Conservation (phyloP, 495 filamentous ascomycete genomes). For the Cercophora scortea region DNA sequence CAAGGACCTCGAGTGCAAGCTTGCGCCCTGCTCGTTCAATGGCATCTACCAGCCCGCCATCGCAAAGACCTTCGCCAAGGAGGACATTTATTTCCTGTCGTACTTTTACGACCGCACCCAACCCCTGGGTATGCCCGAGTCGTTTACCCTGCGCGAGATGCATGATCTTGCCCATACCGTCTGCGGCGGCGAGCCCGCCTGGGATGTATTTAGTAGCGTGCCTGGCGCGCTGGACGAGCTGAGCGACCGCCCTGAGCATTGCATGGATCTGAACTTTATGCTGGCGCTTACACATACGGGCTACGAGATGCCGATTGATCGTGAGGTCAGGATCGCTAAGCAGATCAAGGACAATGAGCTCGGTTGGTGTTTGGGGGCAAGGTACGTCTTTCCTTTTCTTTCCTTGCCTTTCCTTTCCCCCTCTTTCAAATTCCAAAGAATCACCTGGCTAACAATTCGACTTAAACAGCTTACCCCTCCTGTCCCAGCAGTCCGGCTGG, state of each 20-base stretch:
- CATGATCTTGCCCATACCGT: slow-evolving; percentile 76
- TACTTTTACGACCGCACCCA: slow-evolving; percentile 95
- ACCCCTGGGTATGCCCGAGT: slow-evolving; percentile 90
- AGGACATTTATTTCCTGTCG: slow-evolving; percentile 93
- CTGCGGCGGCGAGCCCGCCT: slow-evolving; percentile 67
- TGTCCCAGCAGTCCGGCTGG: slow-evolving; percentile 40
- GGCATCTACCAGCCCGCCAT: slow-evolving; percentile 91
- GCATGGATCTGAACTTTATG: slow-evolving; percentile 95
- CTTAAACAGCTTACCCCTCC: slow-evolving; percentile 33
- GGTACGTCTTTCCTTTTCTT: slow-evolving; percentile 47
- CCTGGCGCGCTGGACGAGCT: slow-evolving; percentile 70
- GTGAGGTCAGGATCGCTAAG: slow-evolving; percentile 96
- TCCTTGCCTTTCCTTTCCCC: background rate
- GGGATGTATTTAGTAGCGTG: slow-evolving; percentile 70
- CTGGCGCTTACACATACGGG: slow-evolving; percentile 84
- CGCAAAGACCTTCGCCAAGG: slow-evolving; percentile 81
- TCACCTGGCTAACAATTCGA: too few relatives aligned
- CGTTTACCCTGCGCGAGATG: slow-evolving; percentile 82
- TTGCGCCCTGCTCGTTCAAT: slow-evolving; percentile 94
- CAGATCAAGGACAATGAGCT: slow-evolving; percentile 96
- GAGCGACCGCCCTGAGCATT: slow-evolving; percentile 73
- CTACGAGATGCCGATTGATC: slow-evolving; percentile 94
- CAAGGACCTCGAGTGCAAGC: slow-evolving; percentile 73
- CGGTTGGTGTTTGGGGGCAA: slow-evolving; percentile 96
- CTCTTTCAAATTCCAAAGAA: background rate